Evolutionary conservation across 2,329 filamentous ascomycete species (phyloP), one percentile per base, ranked within the genome.

Genomic region (Exophiala oligosperma): DNA sequence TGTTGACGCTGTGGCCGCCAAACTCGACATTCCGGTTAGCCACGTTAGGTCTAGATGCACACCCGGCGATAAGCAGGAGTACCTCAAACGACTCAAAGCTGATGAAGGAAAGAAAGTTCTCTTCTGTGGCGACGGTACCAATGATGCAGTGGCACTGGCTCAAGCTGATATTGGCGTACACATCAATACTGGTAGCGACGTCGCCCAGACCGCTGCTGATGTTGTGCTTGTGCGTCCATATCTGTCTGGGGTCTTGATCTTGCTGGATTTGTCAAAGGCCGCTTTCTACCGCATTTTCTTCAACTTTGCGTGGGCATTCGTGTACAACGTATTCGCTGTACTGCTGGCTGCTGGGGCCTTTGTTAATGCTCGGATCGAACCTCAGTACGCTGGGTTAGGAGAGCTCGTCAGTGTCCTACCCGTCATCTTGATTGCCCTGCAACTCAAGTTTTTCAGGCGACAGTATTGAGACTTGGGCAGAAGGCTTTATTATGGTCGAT

Each of bases 81-180:
- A 54, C 1, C 70, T 80, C 46, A 73, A 55, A 28, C 26, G 26
- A 28, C 26, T 28, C 26, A 32, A 29, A 49, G 49, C 23, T 37
- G 9, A 12, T 40, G 37, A 40, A 17, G n/a, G 53, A 35, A 49
- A 49, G 57, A 26, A 41, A 51, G 2, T 43, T 26, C 44, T 92
- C 5, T 92, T 93, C 71, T 81, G 83, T 51, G 90, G 90, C 35
- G 90, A 93, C 65, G 90, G 90, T 1, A 91, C 88, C 12, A 93
- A 93, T 70, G 90, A 93, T 67, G 87, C 90, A 0, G 79, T 84
- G 2, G 90, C 90, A 0, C 78, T 93, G 1, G 84, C 88, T 0
- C 83, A 86, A 68, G 88, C 90, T 1, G 82, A 81, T 4, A 81
- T 93, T 26, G 90, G 90, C 28, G 77, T 92, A 0, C 87, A 90